Conservation (phyloP, 108 stramenopile genomes). For the Mayamaea pseudoterrestris region DNA sequence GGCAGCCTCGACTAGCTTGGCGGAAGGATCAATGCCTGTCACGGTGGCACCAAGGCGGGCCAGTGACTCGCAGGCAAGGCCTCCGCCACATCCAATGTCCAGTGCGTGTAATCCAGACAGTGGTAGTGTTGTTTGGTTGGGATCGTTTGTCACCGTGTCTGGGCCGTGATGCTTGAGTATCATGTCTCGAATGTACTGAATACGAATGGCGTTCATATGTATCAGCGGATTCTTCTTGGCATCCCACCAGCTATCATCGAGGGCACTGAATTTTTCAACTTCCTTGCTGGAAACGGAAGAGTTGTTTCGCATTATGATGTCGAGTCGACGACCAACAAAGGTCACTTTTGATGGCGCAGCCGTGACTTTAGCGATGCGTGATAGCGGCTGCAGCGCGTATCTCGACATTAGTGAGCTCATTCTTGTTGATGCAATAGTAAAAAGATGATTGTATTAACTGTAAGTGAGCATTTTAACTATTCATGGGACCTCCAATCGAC, state of each 20-base stretch:
- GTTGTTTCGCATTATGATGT: too few relatives aligned
- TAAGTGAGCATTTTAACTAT: too few relatives aligned
- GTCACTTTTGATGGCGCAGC: too few relatives aligned
- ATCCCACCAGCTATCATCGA: constrained; percentile 68
- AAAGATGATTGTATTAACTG: too few relatives aligned
- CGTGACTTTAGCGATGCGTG: too few relatives aligned
- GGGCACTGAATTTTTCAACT: constrained; percentile 54
- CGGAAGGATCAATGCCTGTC: constrained; percentile 73
- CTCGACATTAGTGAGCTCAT: too few relatives aligned
- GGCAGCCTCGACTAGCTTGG: constrained; percentile 43
- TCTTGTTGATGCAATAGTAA: too few relatives aligned
- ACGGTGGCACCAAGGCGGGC: constrained; percentile 77
- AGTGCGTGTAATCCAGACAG: constrained; percentile 27
- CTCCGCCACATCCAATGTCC: constrained; percentile 93
- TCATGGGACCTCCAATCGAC: too few relatives aligned
- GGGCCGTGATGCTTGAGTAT: not conserved
- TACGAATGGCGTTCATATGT: constrained; percentile 67
- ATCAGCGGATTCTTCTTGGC: constrained; percentile 55
- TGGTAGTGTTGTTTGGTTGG: constrained; percentile 6
- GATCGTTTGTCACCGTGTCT: constrained; percentile 2
- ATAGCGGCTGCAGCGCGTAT: too few relatives aligned
- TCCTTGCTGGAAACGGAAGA: constrained; percentile 18
- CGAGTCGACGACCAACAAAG: too few relatives aligned
- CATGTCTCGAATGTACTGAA: constrained; percentile 37
- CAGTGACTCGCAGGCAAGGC: constrained; percentile 77